Percentiles rank a stretch among this genome's conserved stretches.
phyloP scores from a whole-genome alignment of 768 basidiomycete species.

The Dentipellis sp. region DNA sequence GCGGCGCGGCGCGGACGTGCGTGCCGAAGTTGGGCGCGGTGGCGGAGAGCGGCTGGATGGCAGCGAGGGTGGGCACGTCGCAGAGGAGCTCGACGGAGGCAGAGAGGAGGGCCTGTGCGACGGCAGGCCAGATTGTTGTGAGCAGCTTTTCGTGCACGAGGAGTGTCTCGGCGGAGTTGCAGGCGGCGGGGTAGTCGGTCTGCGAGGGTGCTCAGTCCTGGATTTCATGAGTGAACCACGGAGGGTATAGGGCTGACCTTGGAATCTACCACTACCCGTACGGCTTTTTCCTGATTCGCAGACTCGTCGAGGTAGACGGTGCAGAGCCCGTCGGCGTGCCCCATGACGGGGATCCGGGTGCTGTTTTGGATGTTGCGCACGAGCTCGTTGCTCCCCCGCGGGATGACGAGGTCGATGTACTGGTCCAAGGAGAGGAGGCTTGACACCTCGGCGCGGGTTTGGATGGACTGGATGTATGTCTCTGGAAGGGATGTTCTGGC shows the following conservation, averaged over 20 bases:
- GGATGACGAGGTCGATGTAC: constrained; percentile 96
- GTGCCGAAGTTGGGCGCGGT: constrained; percentile 27
- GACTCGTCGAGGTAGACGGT: constrained; percentile 80
- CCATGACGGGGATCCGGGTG: constrained; percentile 96
- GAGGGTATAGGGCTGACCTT: constrained; percentile 48
- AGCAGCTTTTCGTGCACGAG: constrained; percentile 74
- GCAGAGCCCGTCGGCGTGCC: constrained; percentile 96
- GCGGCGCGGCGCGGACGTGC: constrained; percentile 43
- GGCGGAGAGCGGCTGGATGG: constrained; percentile 34
- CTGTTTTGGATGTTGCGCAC: constrained; percentile 83
- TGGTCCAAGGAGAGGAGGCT: constrained; percentile 78
- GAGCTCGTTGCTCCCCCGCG: constrained; percentile 86
- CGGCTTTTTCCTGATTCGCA: constrained; percentile 72
- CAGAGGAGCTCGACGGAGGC: constrained; percentile 73
- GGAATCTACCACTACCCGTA: constrained; percentile 77
- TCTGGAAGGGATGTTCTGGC: constrained; percentile 61
- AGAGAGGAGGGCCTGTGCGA: constrained; percentile 63
- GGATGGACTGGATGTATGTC: constrained; percentile 85
- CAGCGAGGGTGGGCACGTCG: constrained; percentile 53
- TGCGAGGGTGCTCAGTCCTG: constrained; percentile 21
- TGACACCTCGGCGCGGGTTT: constrained; percentile 86
- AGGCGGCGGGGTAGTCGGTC: constrained; percentile 93
- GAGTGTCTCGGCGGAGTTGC: constrained; percentile 87
- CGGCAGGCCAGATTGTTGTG: constrained; percentile 67
- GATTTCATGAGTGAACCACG: background rate